These are phyloP conservation scores for Eimeria zaria DNA, from an alignment of 169 alveolate species.

Conservation along the genomic window DNA sequence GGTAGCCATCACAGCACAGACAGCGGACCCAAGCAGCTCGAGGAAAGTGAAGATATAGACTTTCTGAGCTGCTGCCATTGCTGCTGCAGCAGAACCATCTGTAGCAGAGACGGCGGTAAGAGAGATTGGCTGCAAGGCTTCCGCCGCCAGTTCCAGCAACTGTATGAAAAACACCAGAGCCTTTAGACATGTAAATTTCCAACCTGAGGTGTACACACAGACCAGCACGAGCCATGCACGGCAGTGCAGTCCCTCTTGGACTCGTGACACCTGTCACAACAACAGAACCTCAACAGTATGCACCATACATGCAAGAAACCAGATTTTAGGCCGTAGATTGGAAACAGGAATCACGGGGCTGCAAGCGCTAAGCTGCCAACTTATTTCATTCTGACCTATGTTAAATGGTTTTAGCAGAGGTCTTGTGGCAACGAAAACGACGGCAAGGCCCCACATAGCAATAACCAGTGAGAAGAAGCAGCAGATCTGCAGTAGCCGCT, in stretches of 20 bases:
- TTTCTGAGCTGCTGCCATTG: conserved; percentile 35
- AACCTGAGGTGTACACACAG: conserved; percentile 59
- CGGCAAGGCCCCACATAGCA: conserved; percentile 78
- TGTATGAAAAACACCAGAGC: conserved; percentile 73
- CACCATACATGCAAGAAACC: background rate
- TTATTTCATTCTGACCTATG: conserved; percentile 2
- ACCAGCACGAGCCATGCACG: background rate
- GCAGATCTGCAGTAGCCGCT: conserved; percentile 67
- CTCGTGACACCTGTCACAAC: background rate
- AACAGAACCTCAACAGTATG: background rate
- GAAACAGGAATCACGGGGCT: background rate
- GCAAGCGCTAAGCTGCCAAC: background rate
- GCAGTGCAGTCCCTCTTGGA: background rate
- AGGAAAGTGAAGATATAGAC: conserved; percentile 49
- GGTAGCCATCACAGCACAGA: conserved; percentile 65
- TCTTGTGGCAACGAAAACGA: conserved; percentile 65
- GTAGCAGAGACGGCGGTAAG: background rate
- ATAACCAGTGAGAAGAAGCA: conserved; percentile 45
- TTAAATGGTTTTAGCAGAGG: conserved; percentile 64
- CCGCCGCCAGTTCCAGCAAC: conserved; percentile 58
- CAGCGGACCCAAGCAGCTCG: conserved; percentile 59
- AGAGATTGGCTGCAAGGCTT: conserved; percentile 30
- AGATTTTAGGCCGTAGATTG: background rate
- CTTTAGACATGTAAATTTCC: conserved; percentile 66
- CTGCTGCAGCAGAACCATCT: conserved; percentile 48